A percentile compares a stretch with the other conserved stretches of the same genome.
phyloP scores from a whole-genome alignment of 2,329 filamentous ascomycete species.

The Thielaviopsis ethacetica region DNA sequence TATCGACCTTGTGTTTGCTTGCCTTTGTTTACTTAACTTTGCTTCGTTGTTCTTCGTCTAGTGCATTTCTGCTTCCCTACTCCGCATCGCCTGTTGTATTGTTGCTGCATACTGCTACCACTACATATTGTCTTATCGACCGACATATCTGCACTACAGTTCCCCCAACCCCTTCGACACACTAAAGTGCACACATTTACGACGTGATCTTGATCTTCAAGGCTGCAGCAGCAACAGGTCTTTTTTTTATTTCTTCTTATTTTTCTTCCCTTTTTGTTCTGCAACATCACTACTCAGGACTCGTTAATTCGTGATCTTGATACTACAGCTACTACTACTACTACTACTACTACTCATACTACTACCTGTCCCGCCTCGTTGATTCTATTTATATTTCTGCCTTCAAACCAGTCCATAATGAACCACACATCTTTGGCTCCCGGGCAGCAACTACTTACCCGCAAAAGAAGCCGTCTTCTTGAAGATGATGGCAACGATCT shows the following conservation, averaged over 20 bases:
- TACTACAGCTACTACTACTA: too few relatives aligned
- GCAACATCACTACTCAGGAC: background rate
- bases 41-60: background rate
- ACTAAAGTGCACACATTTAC: background rate
- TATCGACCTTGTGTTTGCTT: background rate
- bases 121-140: too few relatives aligned
- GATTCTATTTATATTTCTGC: background rate
- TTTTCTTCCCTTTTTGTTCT: background rate
- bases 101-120: background rate
- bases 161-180: too few relatives aligned
- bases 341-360: too few relatives aligned
- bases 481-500: constrained; percentile 10
- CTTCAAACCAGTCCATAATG: background rate
- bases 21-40: background rate
- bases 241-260: background rate
- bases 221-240: too few relatives aligned
- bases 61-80: background rate
- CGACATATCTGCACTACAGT: too few relatives aligned
- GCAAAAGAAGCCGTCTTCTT: constrained; percentile 10
- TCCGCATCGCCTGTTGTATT: background rate
- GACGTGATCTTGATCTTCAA: too few relatives aligned
- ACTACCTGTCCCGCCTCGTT: background rate
- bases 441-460: constrained; percentile 6
- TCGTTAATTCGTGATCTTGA: constrained; percentile 3
- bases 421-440: constrained; percentile 1